Conservation (phyloP, 805 yeast genomes). For the Saturnispora quitensis region DNA sequence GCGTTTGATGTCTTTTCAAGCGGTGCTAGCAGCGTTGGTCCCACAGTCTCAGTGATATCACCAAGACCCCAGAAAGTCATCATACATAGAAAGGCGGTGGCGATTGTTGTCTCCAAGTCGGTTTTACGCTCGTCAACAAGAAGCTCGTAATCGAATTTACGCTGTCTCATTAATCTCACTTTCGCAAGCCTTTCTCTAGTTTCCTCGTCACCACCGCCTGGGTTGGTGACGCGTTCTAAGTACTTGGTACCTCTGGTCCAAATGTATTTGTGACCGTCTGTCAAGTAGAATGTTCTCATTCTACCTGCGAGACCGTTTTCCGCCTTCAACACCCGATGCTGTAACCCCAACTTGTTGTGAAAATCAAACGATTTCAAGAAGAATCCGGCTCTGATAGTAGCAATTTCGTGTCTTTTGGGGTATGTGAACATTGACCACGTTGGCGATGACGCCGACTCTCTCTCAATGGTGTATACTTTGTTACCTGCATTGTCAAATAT, state of each 20-base stretch:
- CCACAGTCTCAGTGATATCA: slow-evolving; percentile 42
- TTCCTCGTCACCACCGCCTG: slow-evolving; percentile 50
- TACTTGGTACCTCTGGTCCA: slow-evolving; percentile 47
- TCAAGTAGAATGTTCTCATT: slow-evolving; percentile 38
- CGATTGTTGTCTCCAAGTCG: slow-evolving; percentile 43
- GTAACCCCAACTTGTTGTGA: slow-evolving; percentile 36
- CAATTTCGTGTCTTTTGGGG: slow-evolving; percentile 39
- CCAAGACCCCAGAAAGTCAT: slow-evolving; percentile 61
- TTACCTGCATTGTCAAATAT: slow-evolving; percentile 38
- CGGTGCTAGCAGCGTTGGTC: slow-evolving; percentile 33
- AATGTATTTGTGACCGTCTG: slow-evolving; percentile 44
- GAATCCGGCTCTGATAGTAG: slow-evolving; percentile 43
- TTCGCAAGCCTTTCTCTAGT: slow-evolving; percentile 43
- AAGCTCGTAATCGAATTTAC: slow-evolving; percentile 52
- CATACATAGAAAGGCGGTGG: slow-evolving; percentile 56
- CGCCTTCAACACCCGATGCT: slow-evolving; percentile 34
- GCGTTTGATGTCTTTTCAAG: not conserved
- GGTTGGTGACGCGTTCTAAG: slow-evolving; percentile 44
- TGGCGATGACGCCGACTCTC: slow-evolving; percentile 38
- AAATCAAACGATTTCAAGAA: slow-evolving; percentile 38
- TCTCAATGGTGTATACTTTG: slow-evolving; percentile 42
- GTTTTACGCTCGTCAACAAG: slow-evolving; percentile 39
- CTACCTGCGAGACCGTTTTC: slow-evolving; percentile 33
- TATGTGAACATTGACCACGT: slow-evolving; percentile 42
- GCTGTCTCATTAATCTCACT: slow-evolving; percentile 48